These are phyloP conservation scores for grape (Vitis vinifera) DNA, from an alignment of 164 flowering plant genomes.

Conservation along the genomic window DNA sequence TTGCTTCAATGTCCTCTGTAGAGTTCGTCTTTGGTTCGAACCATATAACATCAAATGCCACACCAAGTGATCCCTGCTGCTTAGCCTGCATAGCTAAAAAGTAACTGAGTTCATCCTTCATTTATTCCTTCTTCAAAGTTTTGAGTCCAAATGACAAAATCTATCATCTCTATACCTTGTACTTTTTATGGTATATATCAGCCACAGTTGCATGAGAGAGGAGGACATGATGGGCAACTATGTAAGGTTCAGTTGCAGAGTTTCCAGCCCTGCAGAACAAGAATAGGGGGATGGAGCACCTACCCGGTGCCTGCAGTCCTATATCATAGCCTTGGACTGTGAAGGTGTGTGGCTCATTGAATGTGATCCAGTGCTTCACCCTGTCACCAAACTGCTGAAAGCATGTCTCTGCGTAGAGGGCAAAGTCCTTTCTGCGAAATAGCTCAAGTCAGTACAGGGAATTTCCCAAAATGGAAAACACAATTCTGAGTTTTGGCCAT, in stretches of 20 bases:
- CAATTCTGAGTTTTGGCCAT: neutral
- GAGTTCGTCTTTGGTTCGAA: conserved; percentile 68
- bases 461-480: neutral
- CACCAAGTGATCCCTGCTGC: conserved; percentile 69
- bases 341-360: conserved; percentile 90
- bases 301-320: conserved; percentile 84
- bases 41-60: conserved; percentile 84
- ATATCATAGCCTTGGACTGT: conserved; percentile 77
- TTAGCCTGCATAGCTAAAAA: conserved; percentile 30
- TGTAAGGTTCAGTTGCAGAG: conserved; percentile 88
- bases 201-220: conserved; percentile 67
- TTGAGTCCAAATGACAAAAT: no score
- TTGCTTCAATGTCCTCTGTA: conserved; percentile 64
- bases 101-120: no score
- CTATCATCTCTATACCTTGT: conserved; percentile 44
- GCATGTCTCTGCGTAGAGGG: conserved; percentile 74
- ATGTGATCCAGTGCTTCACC: conserved; percentile 93
- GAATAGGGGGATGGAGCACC: conserved; percentile 71
- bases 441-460: neutral
- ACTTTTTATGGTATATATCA: conserved; percentile 65
- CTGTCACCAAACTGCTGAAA: conserved; percentile 84
- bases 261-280: conserved; percentile 71
- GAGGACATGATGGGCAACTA: conserved; percentile 74
- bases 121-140: no score
- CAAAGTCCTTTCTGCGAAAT: conserved; percentile 70